Percentiles rank a stretch among this genome's conserved stretches.
Evolutionary conservation across 495 filamentous ascomycete species (phyloP).

Genomic region (Aspergillus baeticus): DNA sequence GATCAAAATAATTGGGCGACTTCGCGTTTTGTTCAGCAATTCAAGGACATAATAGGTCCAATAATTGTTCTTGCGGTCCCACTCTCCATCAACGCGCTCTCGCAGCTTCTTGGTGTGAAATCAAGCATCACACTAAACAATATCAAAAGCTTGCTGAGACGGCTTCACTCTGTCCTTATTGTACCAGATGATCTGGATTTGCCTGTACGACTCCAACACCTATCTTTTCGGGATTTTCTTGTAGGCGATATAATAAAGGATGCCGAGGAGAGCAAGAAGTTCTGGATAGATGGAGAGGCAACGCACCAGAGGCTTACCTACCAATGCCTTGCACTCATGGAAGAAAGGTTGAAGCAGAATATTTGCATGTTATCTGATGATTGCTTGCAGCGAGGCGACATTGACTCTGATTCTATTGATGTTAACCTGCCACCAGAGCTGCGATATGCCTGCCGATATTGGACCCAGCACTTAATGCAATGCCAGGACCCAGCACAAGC

Average conservation of each 20-base stretch:
- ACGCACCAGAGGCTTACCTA: background rate
- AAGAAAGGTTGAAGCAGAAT: slow-evolving; percentile 25
- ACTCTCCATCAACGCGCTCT: slow-evolving; percentile 14
- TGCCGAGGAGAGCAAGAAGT: background rate
- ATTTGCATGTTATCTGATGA: slow-evolving; percentile 33
- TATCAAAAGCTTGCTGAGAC: background rate
- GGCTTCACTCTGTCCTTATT: slow-evolving; percentile 20
- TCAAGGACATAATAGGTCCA: slow-evolving; percentile 18
- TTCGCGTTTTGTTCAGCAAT: slow-evolving; percentile 6
- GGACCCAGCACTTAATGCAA: slow-evolving; percentile 44
- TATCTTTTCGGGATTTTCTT: slow-evolving; percentile 28
- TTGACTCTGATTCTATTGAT: slow-evolving; percentile 22
- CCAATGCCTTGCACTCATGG: slow-evolving; percentile 23
- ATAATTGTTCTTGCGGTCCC: slow-evolving; percentile 25
- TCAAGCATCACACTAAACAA: background rate
- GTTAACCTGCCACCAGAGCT: slow-evolving; percentile 28
- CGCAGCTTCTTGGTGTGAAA: slow-evolving; percentile 9
- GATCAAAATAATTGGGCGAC: background rate
- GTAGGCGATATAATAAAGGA: slow-evolving; percentile 7
- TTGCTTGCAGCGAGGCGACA: slow-evolving; percentile 22
- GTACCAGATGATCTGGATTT: slow-evolving; percentile 21
- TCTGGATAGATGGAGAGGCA: slow-evolving; percentile 28
- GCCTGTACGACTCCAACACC: slow-evolving; percentile 11
- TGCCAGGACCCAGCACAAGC: slow-evolving; percentile 21
- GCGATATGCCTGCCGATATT: slow-evolving; percentile 46